These are phyloP conservation scores for Linderniella brevidens DNA, from an alignment of 257 asterid species.

Conservation along the genomic window DNA sequence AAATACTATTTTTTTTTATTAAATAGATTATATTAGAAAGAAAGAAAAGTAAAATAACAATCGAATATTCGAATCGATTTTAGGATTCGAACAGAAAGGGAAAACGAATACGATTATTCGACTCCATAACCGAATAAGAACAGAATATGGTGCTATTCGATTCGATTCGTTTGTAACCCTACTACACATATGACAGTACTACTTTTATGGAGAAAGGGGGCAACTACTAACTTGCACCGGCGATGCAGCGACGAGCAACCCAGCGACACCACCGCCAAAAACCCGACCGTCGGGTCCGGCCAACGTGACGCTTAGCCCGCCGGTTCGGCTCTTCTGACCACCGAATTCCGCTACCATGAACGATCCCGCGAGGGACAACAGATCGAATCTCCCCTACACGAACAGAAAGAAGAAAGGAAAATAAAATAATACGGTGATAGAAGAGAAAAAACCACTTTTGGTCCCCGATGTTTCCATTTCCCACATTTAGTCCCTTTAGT, in stretches of 20 bases:
- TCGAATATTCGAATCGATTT: too few relatives aligned
- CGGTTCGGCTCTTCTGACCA: conserved; percentile 38
- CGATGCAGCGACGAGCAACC: conserved; percentile 35
- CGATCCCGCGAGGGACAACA: conserved; percentile 45
- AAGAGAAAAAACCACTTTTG: background rate
- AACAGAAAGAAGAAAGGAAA: background rate
- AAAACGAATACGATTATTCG: too few relatives aligned
- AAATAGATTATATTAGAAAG: too few relatives aligned
- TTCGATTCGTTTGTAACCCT: too few relatives aligned
- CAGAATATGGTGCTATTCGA: too few relatives aligned
- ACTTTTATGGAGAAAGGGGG: background rate
- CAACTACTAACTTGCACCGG: conserved; percentile 43
- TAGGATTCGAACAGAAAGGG: too few relatives aligned
- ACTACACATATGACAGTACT: too few relatives aligned
- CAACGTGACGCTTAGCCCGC: conserved; percentile 39
- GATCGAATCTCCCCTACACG: conserved; percentile 37
- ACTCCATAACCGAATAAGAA: too few relatives aligned
- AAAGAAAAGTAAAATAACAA: too few relatives aligned
- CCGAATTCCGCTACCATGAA: conserved; percentile 36
- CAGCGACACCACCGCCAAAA: conserved; percentile 54
- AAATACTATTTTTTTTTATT: too few relatives aligned
- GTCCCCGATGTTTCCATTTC: too few relatives aligned
- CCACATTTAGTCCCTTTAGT: background rate
- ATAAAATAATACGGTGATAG: background rate
- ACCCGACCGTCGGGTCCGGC: conserved; percentile 58